phyloP scores from a whole-genome alignment of 73 alveolate species.

The Tetrahymena malaccensis region DNA sequence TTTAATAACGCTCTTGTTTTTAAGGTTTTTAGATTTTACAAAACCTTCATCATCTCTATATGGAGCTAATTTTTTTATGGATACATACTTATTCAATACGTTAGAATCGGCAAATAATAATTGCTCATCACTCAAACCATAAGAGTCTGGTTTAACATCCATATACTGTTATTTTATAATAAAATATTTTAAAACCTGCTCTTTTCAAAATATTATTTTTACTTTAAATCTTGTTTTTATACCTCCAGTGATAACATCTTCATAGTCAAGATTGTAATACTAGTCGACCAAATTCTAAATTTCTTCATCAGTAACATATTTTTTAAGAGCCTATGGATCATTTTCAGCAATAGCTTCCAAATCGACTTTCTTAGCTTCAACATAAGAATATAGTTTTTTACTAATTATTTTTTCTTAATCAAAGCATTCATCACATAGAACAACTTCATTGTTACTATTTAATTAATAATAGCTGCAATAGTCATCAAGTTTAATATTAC shows the following conservation, averaged over 20 bases:
- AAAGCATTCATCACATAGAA: slow-evolving; percentile 22
- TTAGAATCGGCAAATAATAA: slow-evolving; percentile 85
- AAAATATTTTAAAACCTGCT: neutral
- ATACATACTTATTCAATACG: slow-evolving; percentile 75
- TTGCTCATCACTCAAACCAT: slow-evolving; percentile 93
- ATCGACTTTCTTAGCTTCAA: slow-evolving; percentile 14
- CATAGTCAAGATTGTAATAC: slow-evolving; percentile 81
- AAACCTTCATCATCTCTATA: slow-evolving; percentile 48
- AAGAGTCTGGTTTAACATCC: slow-evolving; percentile 76
- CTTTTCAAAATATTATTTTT: neutral
- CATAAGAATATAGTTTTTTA: neutral
- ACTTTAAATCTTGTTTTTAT: slow-evolving; percentile 75
- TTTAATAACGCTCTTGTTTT: neutral
- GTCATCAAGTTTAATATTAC: slow-evolving; percentile 22
- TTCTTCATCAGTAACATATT: slow-evolving; percentile 3
- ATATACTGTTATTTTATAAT: slow-evolving; percentile 44
- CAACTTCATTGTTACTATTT: neutral
- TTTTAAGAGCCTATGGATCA: slow-evolving; percentile 7
- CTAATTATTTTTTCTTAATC: slow-evolving; percentile 7
- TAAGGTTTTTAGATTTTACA: slow-evolving; percentile 9
- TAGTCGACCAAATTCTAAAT: slow-evolving; percentile 69
- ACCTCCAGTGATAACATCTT: slow-evolving; percentile 85
- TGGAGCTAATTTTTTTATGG: slow-evolving; percentile 81
- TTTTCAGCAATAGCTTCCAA: slow-evolving; percentile 4
- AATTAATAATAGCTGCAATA: slow-evolving; percentile 22